These are phyloP conservation scores for Talaromyces trachyspermus DNA, from an alignment of 495 filamentous ascomycete genomes.

Conservation along the genomic window DNA sequence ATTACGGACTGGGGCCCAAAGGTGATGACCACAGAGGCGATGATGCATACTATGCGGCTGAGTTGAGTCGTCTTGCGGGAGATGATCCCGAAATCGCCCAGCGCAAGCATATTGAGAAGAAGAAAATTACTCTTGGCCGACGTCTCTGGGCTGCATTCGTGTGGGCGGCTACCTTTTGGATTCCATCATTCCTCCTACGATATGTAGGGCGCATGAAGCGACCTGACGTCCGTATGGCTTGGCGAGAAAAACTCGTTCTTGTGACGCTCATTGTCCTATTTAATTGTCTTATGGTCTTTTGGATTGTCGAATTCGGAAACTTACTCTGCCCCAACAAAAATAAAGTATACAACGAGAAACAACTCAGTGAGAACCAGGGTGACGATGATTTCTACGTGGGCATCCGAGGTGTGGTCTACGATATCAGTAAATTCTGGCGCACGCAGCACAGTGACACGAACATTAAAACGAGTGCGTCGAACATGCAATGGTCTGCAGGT, in stretches of 20 bases:
- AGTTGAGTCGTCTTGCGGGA: slow-evolving; percentile 24
- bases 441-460: slow-evolving; percentile 67
- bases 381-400: slow-evolving; percentile 81
- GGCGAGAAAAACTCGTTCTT: slow-evolving; percentile 89
- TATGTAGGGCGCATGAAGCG: slow-evolving; percentile 92
- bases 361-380: slow-evolving; percentile 65
- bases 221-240: slow-evolving; percentile 93
- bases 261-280: slow-evolving; percentile 71
- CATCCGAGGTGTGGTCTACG: slow-evolving; percentile 84
- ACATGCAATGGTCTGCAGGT: slow-evolving; percentile 73
- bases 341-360: slow-evolving; percentile 74
- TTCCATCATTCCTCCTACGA: slow-evolving; percentile 76
- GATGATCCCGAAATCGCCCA: slow-evolving; percentile 67
- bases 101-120: slow-evolving; percentile 67
- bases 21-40: slow-evolving; percentile 72
- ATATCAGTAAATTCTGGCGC: slow-evolving; percentile 82
- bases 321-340: slow-evolving; percentile 85
- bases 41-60: slow-evolving; percentile 55
- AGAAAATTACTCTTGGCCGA: slow-evolving; percentile 52
- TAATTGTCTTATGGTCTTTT: slow-evolving; percentile 83
- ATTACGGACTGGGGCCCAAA: slow-evolving; percentile 80
- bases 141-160: slow-evolving; percentile 73
- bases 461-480: slow-evolving; percentile 49
- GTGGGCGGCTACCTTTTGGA: slow-evolving; percentile 90
- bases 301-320: slow-evolving; percentile 79